Conservation (phyloP, 2,329 filamentous ascomycete species). For the Penicillium sp. region DNA sequence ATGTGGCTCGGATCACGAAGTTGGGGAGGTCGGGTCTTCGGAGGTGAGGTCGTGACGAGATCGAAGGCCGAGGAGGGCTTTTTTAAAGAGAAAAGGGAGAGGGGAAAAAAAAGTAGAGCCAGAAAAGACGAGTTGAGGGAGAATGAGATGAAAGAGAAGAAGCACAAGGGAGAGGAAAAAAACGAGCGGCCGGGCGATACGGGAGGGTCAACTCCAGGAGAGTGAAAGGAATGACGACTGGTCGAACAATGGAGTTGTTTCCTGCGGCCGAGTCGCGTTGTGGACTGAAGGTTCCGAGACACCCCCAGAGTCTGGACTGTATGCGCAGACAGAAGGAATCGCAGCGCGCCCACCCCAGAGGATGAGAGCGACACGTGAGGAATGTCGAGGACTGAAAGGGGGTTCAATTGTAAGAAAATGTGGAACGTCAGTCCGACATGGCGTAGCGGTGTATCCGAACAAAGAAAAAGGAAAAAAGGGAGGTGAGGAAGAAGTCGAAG, state of each 20-base stretch:
- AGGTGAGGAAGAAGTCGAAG: neutral
- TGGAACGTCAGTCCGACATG: constrained; percentile 19
- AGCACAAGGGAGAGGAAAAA: constrained; percentile 1
- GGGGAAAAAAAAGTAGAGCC: neutral
- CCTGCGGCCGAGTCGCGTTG: constrained; percentile 30
- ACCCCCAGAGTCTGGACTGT: constrained; percentile 10
- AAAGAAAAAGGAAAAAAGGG: constrained; percentile 6
- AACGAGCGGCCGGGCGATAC: constrained; percentile 14
- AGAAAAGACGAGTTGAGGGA: no score
- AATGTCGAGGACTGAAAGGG: constrained; percentile 8
- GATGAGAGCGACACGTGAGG: constrained; percentile 6
- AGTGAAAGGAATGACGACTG: constrained; percentile 18
- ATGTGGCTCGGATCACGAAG: constrained; percentile 26
- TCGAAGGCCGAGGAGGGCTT: neutral
- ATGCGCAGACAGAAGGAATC: constrained; percentile 4
- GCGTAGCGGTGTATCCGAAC: constrained; percentile 4
- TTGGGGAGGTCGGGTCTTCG: neutral
- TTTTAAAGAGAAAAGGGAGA: neutral
- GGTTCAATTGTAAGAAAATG: constrained; percentile 1
- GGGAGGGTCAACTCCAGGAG: constrained; percentile 9
- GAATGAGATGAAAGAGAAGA: neutral
- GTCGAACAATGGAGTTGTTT: constrained; percentile 36
- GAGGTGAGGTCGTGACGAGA: constrained; percentile 8
- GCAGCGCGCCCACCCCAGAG: constrained; percentile 1
- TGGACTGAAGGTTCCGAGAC: constrained; percentile 26